Conservation (phyloP, 352 stramenopile genomes). For the Pythium dissimile region DNA sequence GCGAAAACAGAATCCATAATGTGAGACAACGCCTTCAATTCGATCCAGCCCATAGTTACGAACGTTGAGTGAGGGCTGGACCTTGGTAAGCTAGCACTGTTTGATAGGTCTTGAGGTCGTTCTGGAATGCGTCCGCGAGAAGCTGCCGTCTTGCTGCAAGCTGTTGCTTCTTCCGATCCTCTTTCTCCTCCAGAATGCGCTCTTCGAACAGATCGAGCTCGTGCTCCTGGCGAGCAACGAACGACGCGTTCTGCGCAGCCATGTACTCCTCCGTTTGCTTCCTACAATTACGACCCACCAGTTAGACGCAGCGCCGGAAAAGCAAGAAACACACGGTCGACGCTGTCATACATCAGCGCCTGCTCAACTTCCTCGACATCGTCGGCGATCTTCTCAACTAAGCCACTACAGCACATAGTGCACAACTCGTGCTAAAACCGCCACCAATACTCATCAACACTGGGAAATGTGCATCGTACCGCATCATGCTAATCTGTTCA, state of each 20-base stretch:
- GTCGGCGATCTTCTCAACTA: constrained; percentile 57
- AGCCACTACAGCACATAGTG: constrained; percentile 13
- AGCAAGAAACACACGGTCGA: not conserved
- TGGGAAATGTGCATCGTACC: constrained; percentile 27
- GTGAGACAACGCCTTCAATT: not conserved
- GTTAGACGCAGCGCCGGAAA: not conserved
- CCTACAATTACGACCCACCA: constrained; percentile 9
- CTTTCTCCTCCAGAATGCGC: constrained; percentile 59
- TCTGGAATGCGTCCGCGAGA: constrained; percentile 60
- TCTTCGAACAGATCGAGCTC: constrained; percentile 74
- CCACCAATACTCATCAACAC: too few relatives aligned
- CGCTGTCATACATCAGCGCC: constrained; percentile 39
- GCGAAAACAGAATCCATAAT: not conserved
- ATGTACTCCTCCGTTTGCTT: constrained; percentile 69
- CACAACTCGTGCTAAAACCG: too few relatives aligned
- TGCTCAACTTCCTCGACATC: constrained; percentile 72
- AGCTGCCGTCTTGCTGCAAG: constrained; percentile 53
- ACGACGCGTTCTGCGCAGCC: constrained; percentile 67
- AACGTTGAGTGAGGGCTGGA: constrained; percentile 10
- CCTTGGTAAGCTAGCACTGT: constrained; percentile 62
- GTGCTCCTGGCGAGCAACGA: constrained; percentile 59
- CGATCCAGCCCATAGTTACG: not conserved
- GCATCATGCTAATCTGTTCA: constrained; percentile 46
- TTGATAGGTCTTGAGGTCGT: constrained; percentile 81
- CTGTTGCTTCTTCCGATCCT: constrained; percentile 50